These are phyloP conservation scores for Penicillium angulare DNA, from an alignment of 495 filamentous ascomycete genomes.

Conservation along the genomic window DNA sequence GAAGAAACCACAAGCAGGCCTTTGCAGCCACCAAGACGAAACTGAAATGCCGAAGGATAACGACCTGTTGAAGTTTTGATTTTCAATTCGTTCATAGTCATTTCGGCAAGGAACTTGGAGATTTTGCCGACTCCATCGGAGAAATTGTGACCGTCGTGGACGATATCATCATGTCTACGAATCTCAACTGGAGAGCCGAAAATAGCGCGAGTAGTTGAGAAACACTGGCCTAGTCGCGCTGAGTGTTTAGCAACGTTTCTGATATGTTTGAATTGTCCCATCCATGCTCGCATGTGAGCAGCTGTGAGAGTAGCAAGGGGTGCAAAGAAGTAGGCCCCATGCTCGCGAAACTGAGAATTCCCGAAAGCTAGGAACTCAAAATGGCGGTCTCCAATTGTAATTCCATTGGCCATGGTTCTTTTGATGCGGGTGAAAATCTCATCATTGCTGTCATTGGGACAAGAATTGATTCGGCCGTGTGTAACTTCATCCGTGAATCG, in stretches of 20 bases:
- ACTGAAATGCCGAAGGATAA: conserved; percentile 82
- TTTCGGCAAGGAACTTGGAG: conserved; percentile 68
- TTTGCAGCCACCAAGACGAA: conserved; percentile 88
- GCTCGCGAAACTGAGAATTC: conserved; percentile 91
- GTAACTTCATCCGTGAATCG: conserved; percentile 84
- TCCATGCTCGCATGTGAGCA: conserved; percentile 78
- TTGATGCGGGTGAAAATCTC: conserved; percentile 73
- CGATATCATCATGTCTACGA: conserved; percentile 59
- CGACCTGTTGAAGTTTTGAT: conserved; percentile 43
- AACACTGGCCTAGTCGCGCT: conserved; percentile 88
- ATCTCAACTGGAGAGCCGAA: conserved; percentile 37
- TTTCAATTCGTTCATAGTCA: conserved; percentile 63
- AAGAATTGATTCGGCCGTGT: conserved; percentile 57
- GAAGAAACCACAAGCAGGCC: conserved; percentile 76
- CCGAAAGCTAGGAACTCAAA: conserved; percentile 94
- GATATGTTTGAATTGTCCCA: conserved; percentile 83
- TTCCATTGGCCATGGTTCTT: conserved; percentile 71
- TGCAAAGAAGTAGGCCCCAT: conserved; percentile 88
- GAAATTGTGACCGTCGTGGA: conserved; percentile 65
- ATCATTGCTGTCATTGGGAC: conserved; percentile 56
- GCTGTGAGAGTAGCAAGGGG: conserved; percentile 58
- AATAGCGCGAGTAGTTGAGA: conserved; percentile 84
- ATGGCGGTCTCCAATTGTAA: conserved; percentile 73
- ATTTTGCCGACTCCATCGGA: conserved; percentile 96
- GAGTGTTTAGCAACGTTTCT: conserved; percentile 78